These are phyloP conservation scores for Fusarium goolgardi DNA, from an alignment of 2,329 filamentous ascomycete species.

Conservation along the genomic window DNA sequence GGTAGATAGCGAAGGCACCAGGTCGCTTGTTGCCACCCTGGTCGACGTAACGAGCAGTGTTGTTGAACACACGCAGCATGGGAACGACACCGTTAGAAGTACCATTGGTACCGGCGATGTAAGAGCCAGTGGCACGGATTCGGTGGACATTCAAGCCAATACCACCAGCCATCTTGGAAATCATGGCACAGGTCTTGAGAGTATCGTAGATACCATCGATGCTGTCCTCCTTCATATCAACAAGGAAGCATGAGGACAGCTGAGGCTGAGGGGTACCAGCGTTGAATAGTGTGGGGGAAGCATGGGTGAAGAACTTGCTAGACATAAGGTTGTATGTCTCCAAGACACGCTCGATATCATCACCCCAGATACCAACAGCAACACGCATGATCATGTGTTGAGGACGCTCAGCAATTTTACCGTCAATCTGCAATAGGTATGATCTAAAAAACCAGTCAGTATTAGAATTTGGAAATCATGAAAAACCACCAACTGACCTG, in stretches of 20 bases:
- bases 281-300: slow-evolving; percentile 97
- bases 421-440: slow-evolving; percentile 94
- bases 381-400: slow-evolving; percentile 99
- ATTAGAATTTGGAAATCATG: no score
- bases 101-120: slow-evolving; percentile 97
- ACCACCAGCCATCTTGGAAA: slow-evolving; percentile 98
- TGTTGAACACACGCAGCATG: slow-evolving; percentile 99
- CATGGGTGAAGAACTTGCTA: slow-evolving; percentile 97
- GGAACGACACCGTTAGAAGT: slow-evolving; percentile 97
- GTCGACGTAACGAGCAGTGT: slow-evolving; percentile 98
- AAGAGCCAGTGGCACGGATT: slow-evolving; percentile 96
- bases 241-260: slow-evolving; percentile 97
- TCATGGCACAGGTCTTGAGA: slow-evolving; percentile 99
- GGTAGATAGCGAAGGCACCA: slow-evolving; percentile 97
- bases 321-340: slow-evolving; percentile 99
- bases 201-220: slow-evolving; percentile 99
- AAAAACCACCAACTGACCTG: no score
- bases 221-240: slow-evolving; percentile 99
- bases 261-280: slow-evolving; percentile 95
- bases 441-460: slow-evolving; percentile 68
- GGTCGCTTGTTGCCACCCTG: slow-evolving; percentile 99
- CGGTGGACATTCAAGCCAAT: slow-evolving; percentile 97
- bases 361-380: slow-evolving; percentile 94
- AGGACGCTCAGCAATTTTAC: slow-evolving; percentile 95
- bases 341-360: slow-evolving; percentile 91